phyloP scores from a whole-genome alignment of 2,329 filamentous ascomycete species.

The Clonostachys rhizophaga region DNA sequence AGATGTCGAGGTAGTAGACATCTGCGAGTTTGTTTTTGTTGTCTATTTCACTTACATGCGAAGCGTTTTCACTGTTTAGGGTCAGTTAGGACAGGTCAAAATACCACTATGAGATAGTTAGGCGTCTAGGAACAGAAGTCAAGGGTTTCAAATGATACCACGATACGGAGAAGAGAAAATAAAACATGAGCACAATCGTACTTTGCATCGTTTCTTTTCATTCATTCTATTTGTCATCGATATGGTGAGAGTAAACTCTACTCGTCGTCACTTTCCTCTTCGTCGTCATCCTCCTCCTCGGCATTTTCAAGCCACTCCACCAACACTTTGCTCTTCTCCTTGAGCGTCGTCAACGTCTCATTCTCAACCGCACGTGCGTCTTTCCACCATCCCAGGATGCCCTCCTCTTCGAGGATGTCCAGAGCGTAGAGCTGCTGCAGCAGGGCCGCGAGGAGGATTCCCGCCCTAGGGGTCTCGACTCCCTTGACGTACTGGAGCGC shows the following conservation, averaged over 20 bases:
- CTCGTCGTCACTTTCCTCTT: slow-evolving; percentile 33
- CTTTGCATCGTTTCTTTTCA: slow-evolving; percentile 3
- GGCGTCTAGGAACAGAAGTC: too few relatives aligned
- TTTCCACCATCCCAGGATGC: slow-evolving; percentile 83
- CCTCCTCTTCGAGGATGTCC: slow-evolving; percentile 86
- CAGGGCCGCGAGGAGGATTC: slow-evolving; percentile 68
- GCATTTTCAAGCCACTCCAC: slow-evolving; percentile 82
- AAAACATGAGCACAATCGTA: not conserved
- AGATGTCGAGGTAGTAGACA: too few relatives aligned
- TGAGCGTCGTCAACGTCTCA: slow-evolving; percentile 65
- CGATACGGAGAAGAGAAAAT: too few relatives aligned
- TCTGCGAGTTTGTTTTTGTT: too few relatives aligned
- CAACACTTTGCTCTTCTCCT: slow-evolving; percentile 70
- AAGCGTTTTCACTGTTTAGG: too few relatives aligned
- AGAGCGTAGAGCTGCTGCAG: slow-evolving; percentile 81
- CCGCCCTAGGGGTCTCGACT: slow-evolving; percentile 40
- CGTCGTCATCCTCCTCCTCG: slow-evolving; percentile 64
- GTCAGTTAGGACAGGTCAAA: too few relatives aligned
- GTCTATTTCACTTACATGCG: too few relatives aligned
- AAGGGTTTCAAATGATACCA: too few relatives aligned
- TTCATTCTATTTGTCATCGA: not conserved
- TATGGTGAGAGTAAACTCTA: slow-evolving; percentile 1
- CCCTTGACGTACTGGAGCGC: slow-evolving; percentile 67
- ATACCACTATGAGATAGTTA: too few relatives aligned
- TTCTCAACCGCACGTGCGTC: slow-evolving; percentile 63